Evolutionary conservation across 2,329 filamentous ascomycete species (phyloP).

Genomic region (Fusarium austroafricanum): DNA sequence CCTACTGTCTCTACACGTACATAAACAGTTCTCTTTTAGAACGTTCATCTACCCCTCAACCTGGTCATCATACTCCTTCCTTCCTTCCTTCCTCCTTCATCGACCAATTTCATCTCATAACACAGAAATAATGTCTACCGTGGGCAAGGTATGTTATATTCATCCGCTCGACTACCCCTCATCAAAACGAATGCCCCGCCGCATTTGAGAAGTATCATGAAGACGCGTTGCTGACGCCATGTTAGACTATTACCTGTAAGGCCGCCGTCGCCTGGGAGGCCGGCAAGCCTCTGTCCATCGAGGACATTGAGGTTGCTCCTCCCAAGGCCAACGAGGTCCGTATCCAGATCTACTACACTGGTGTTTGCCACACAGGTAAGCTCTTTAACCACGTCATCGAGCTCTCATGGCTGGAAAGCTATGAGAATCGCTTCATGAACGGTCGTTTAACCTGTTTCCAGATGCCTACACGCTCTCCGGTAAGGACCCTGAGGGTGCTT

Average conservation of each 20-base stretch:
- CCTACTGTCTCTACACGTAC: constrained; percentile 37
- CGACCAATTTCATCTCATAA: constrained; percentile 28
- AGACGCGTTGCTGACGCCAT: constrained; percentile 31
- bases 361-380: constrained; percentile 96
- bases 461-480: constrained; percentile 96
- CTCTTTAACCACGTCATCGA: constrained; percentile 13
- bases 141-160: constrained; percentile 60
- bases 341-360: constrained; percentile 96
- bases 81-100: constrained; percentile 26
- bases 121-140: constrained; percentile 59
- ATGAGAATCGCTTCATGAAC: not conserved
- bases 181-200: constrained; percentile 41
- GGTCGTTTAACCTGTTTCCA: constrained; percentile 48
- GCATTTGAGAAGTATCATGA: constrained; percentile 19
- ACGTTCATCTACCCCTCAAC: constrained; percentile 29
- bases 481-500: constrained; percentile 96
- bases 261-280: constrained; percentile 98
- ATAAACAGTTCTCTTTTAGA: constrained; percentile 40
- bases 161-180: constrained; percentile 30
- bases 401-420: constrained; percentile 4
- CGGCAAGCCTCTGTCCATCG: constrained; percentile 86
- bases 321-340: constrained; percentile 94
- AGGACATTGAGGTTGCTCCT: constrained; percentile 91
- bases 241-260: constrained; percentile 93
- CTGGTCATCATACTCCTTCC: constrained; percentile 19